Percentiles rank a stretch among this genome's conserved stretches.
phyloP scores from a whole-genome alignment of 495 filamentous ascomycete genomes.

The Niebla homalea region DNA sequence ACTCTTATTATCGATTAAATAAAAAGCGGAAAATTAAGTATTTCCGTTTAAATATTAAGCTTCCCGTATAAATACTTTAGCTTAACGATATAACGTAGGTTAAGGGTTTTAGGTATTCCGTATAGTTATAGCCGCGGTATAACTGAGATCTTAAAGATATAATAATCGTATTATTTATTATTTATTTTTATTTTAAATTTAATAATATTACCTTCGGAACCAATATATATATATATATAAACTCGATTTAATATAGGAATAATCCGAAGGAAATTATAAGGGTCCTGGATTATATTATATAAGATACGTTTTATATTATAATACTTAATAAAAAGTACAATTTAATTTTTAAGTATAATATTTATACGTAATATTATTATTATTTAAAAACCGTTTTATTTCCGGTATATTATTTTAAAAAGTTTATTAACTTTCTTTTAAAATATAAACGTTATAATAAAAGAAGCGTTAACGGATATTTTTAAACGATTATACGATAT shows the following conservation, averaged over 20 bases:
- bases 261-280: neutral
- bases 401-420: constrained; percentile 6
- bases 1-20: neutral
- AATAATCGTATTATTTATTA: constrained; percentile 8
- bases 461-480: too few species aligned
- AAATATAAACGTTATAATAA: neutral
- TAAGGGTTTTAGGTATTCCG: constrained; percentile 5
- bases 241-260: neutral
- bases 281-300: too few species aligned
- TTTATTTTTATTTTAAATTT: constrained; percentile 10
- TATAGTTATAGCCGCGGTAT: constrained; percentile 10
- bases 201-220: constrained; percentile 5
- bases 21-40: neutral
- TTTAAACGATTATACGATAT: too few species aligned
- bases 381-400: too few species aligned
- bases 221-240: constrained; percentile 6
- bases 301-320: too few species aligned
- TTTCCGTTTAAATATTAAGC: neutral
- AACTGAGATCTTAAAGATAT: constrained; percentile 1
- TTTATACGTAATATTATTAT: too few species aligned
- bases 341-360: too few species aligned
- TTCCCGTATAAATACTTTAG: neutral
- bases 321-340: too few species aligned
- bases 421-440: constrained; percentile 9
- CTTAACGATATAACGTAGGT: neutral